phyloP scores from a whole-genome alignment of 2,329 filamentous ascomycete species.

The Zymoseptoria ardabiliae region DNA sequence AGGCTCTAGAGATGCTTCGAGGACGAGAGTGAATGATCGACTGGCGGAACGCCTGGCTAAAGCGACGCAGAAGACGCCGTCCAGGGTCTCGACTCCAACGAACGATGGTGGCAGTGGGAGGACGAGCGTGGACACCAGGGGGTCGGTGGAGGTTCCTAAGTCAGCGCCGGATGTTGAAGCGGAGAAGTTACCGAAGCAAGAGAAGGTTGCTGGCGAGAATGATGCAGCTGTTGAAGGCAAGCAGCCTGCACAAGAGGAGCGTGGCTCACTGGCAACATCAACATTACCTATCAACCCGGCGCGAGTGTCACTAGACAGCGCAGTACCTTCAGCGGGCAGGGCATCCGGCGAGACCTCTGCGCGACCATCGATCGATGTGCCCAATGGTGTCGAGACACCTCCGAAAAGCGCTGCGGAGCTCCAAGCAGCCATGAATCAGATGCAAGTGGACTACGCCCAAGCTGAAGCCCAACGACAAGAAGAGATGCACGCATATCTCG shows the following conservation, averaged over 20 bases:
- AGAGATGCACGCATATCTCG: constrained; percentile 74
- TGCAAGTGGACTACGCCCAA: constrained; percentile 45
- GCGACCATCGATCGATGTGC: constrained; percentile 16
- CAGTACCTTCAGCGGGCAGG: constrained; percentile 14
- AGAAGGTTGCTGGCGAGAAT: constrained; percentile 1
- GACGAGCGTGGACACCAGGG: constrained; percentile 38
- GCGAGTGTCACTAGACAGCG: constrained; percentile 24
- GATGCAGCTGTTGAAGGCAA: constrained; percentile 4
- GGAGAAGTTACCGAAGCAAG: constrained; percentile 6
- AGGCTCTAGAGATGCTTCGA: constrained; percentile 57
- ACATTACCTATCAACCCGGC: constrained; percentile 30
- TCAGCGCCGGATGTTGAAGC: constrained; percentile 18
- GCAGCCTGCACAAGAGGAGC: constrained; percentile 2
- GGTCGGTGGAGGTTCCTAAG: constrained; percentile 26
- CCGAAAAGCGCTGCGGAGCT: constrained; percentile 28
- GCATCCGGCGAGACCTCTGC: constrained; percentile 4
- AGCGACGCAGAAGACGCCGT: constrained; percentile 65
- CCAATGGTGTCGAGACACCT: constrained; percentile 22
- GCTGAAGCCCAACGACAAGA: constrained; percentile 60
- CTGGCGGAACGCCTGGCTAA: constrained; percentile 85
- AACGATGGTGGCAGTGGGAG: constrained; percentile 38
- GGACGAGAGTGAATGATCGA: constrained; percentile 65
- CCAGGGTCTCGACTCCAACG: constrained; percentile 48
- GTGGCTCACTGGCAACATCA: constrained; percentile 23
- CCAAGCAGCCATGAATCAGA: constrained; percentile 40